A percentile compares a stretch with the other conserved stretches of the same genome.
phyloP scores from a whole-genome alignment of 2,329 filamentous ascomycete species.

The Paracorniculantispora psalliotae region DNA sequence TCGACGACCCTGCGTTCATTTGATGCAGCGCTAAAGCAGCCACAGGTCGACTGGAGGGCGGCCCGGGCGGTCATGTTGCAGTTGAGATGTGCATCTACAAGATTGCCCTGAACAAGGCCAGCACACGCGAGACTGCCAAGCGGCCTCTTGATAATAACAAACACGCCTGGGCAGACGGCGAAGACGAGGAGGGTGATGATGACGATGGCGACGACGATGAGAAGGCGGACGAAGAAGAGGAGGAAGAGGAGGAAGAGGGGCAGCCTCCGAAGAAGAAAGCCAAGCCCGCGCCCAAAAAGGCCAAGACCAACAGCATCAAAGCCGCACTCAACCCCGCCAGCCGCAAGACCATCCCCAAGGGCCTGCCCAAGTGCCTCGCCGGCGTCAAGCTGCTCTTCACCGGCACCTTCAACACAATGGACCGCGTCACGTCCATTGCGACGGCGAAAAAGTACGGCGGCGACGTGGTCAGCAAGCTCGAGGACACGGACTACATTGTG shows the following conservation, averaged over 20 bases:
- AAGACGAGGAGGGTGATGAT: not conserved
- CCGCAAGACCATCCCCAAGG: conserved; percentile 10
- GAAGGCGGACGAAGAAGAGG: not conserved
- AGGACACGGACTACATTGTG: conserved; percentile 13
- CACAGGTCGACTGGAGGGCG: conserved; percentile 1
- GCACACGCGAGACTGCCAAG: conserved; percentile 1
- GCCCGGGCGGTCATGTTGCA: not conserved
- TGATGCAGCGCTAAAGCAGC: not conserved
- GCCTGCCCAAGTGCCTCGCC: conserved; percentile 1
- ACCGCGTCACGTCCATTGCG: conserved; percentile 11
- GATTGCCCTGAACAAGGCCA: conserved; percentile 2
- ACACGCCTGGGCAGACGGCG: not conserved
- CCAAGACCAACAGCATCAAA: not conserved
- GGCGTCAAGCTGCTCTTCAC: conserved; percentile 12
- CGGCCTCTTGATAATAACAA: not conserved
- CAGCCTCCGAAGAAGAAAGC: not conserved
- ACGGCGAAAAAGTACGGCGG: conserved; percentile 9
- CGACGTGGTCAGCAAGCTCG: conserved; percentile 12
- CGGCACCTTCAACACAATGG: conserved; percentile 11
- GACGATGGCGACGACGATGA: not conserved
- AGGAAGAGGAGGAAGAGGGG: not conserved
- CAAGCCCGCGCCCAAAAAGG: not conserved
- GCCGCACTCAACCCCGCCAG: not conserved
- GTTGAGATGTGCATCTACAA: conserved; percentile 11
- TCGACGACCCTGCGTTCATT: not conserved